These are phyloP conservation scores for Suillus paluster DNA, from an alignment of 768 basidiomycete genomes.

Conservation along the genomic window DNA sequence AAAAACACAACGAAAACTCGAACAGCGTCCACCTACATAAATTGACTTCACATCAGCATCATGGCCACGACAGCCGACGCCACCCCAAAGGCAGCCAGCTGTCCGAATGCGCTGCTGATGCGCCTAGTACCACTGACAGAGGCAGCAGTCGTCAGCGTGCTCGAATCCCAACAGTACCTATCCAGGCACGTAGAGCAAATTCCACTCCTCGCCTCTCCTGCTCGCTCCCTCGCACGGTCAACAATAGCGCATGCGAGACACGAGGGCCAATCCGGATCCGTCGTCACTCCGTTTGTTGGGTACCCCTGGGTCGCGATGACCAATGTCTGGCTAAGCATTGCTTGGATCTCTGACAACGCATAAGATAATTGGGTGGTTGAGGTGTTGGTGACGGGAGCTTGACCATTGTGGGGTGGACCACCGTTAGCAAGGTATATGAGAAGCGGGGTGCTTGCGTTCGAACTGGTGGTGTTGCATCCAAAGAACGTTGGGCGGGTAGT, in stretches of 20 bases:
- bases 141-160: conserved; percentile 4
- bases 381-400: conserved; percentile 47
- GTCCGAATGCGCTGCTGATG: conserved; percentile 4
- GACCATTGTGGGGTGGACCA: conserved; percentile 44
- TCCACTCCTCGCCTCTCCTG: conserved; percentile 30
- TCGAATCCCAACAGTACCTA: conserved; percentile 37
- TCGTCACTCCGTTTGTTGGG: conserved; percentile 27
- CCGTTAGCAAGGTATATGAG: conserved; percentile 66
- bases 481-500: conserved; percentile 48
- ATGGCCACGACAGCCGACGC: conserved; percentile 15
- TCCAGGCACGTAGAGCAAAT: conserved; percentile 35
- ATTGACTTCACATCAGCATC: conserved; percentile 19
- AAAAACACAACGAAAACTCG: background rate
- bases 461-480: conserved; percentile 40
- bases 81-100: conserved; percentile 9
- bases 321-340: conserved; percentile 52
- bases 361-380: conserved; percentile 45
- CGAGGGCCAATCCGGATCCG: conserved; percentile 48
- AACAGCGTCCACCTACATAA: background rate
- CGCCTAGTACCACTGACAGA: background rate
- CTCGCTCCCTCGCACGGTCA: conserved; percentile 45
- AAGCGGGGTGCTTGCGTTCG: conserved; percentile 44
- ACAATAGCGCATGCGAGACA: conserved; percentile 58
- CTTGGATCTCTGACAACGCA: conserved; percentile 38
- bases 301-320: conserved; percentile 49